Base-by-base conservation (phyloP, 768 basidiomycete genomes). In the Hemileccinum rubropunctum region DNA sequence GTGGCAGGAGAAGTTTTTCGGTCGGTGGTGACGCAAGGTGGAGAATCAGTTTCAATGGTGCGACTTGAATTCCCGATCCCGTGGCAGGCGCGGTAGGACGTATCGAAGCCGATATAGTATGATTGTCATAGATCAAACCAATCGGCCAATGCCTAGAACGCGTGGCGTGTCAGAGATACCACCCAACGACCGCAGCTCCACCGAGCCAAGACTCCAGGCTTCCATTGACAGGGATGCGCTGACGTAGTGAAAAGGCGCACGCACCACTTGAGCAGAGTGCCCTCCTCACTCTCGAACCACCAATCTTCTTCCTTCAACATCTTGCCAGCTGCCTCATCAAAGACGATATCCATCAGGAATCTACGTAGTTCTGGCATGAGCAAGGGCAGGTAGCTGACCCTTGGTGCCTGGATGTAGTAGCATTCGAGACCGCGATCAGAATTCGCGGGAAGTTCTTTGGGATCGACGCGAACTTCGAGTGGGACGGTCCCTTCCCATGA, bases 271-370 rank as follows among this genome's bases (percentile, higher is more conserved):
- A 95, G 76, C 42, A 89, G 64, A 6, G 77, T 80, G 27, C 91
- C 90, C 57, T 84, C 87, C 46, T 89, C 88, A 54, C 84, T 88
- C 70, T 97, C 93, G 67, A 99, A 97, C 97, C 95, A 98, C 90
- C 95, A 93, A 45, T 95, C 89, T 50, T 91, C 88, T 57, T 94
- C 91, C 62, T 88, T 88, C 52, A 95, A 70, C 10, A 76, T 60
- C 52, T 84, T 84, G 5, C 83, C 83, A 27, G 86, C 84, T 32
- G 81, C 77, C 60, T 95, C 93, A 63, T 97, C 92, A 61, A 98
- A 86, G 12, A 95, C 90, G 47, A 98, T 84, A 56, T 97, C 91
- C 75, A 90, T 84, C 54, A 98, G 77, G 69, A 92, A 92, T 58
- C 84, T 80, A 51, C 86, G 81, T 51, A 99, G 81, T 62, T 97